Evolutionary conservation across 2,329 filamentous ascomycete species (phyloP), one percentile per base, ranked within the genome.

Genomic region (Xylariaceae sp.): DNA sequence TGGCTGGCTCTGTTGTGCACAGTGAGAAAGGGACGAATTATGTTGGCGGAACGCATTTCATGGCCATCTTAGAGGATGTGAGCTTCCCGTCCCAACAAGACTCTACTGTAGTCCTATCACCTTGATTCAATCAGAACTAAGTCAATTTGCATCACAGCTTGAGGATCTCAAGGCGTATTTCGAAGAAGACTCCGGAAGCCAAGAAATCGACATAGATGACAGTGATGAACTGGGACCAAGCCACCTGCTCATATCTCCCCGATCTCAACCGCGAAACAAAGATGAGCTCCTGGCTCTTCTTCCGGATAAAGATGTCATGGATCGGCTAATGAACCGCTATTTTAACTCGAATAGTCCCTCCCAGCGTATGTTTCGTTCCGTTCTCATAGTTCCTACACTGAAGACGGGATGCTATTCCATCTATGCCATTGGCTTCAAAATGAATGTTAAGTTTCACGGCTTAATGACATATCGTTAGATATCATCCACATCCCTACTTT

Each of bases 11-110:
- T 48, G 71, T 82, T 6, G 69, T 81, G 17, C 66, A 70, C 18
- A 71, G 74, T 2, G 63, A 71, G 34, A 66, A 67, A 46, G 72
- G 70, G 10, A 75, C 73, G 40, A 79, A 75, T 5, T 84, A 82
- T 57, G 75, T 84, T 5, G 81, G 81, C 1, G 80, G 80, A 4
- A 83, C 81, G 42, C 80, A 84, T 53, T 82, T 80, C 57, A 77
- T 82, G 70, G 81, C 81, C 2, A 82, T 84, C 65, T 66, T 84
- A 11, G 78, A 83, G 60, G 78, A 84, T 69, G 80, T 83, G 59
- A 72, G 75, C 67, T 40, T 18, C 14, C 22, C 7, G 7, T 28
- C 22, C 22, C 22, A 7, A 7, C 22, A 28, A 5, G 22, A 28
- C 22, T 39, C 28, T 22, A 1, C n/a, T 45, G 17, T 18, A 14